Base-by-base conservation (phyloP, 139 green algal genomes). In the Coelastrella sp. region DNA sequence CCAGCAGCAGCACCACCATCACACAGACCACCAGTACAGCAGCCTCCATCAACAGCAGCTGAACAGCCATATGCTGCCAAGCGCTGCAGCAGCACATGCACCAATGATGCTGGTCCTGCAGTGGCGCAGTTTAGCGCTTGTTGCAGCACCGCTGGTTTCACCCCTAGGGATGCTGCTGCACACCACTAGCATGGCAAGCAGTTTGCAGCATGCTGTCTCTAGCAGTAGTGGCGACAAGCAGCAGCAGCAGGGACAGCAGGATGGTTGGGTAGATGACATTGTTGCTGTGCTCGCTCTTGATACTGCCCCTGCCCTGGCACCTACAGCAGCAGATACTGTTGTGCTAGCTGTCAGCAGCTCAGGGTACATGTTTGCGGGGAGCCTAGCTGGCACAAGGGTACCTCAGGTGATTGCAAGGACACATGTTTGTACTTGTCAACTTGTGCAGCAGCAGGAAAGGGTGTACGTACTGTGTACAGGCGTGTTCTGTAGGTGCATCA, bases 71-170 rank as follows among this genome's bases (percentile, higher is more conserved):
- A n/a, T 58, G 23, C 22, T 60, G 71, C 85, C 65, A 57, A 57
- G n/a, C 11, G 85, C 74, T n/a, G 77, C 19, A 8, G 64, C 20
- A 32, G 78, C 19, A 6, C 47, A 61, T 10, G 65, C 78, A 3
- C 87, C 87, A 0, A 86, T 91, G 87, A 82, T 87, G 87, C 78
- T 91, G 47, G 78, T 91, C 32, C 78, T 91, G 64, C 8, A 32
- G 11, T 91, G 87, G 87, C 65, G 78, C 56, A 61, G 10, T 23
- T 22, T 91, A 20, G 19, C 65, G 5, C 87, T 91, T 17, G 87
- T 91, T 20, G 78, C 87, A 19, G 87, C 87, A 20, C 87, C 87
- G 6, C 56, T 88, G 56, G 83, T 88, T 7, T 16, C 54, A 10
- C 19, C 47, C 6, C 56, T 88, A 20, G 83, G 83, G 8, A 7